Evolutionary conservation across 75 land plant species (phyloP), one percentile per base, ranked within the genome.

Genomic region (Cryptomeria japonica): DNA sequence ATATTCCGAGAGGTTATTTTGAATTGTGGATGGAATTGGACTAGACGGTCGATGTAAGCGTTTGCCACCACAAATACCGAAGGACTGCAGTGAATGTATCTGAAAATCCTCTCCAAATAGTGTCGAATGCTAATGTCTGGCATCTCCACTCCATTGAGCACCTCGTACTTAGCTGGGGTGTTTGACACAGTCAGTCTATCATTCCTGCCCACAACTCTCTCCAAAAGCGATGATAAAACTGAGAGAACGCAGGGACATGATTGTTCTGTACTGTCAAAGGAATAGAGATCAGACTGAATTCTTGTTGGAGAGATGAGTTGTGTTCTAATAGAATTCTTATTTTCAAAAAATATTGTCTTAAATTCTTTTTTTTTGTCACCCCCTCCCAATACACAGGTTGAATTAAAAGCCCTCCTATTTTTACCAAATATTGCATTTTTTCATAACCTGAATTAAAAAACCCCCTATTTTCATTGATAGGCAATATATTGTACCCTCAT

Each of bases 41-140:
- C 89, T 58, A 96, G 87, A 2, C 97, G 92, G 79, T 96, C 96
- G 14, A 96, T 93, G 31, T 96, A 96, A 11, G 91, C 92, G 70
- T 94, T 94, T 11, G 96, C 97, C 19, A 94, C 96, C 13, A 96
- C 93, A 51, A 90, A 96, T 25, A 94, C 94, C 5, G 96, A 92
- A 22, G 97, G 91, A 36, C 91, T 92, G n/a, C 90, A 93, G 25
- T 82, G 75, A 9, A 95, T 90, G 86, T 96, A 96, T 85, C 89
- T 75, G 87, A 92, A 96, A 55, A 96, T 94, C 77, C 97, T 90
- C 88, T 96, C 97, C 22, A 96, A 89, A 78, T 90, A 96, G 0
- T 90, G 76, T 51, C 92, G 91, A 42, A 96, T 91, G 22, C 91
- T 87, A 89, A 96, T 92, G 90, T 92, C 94, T 13, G 96, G 95